phyloP scores from a whole-genome alignment of 345 rosid genomes.

The Mangifera indica region DNA sequence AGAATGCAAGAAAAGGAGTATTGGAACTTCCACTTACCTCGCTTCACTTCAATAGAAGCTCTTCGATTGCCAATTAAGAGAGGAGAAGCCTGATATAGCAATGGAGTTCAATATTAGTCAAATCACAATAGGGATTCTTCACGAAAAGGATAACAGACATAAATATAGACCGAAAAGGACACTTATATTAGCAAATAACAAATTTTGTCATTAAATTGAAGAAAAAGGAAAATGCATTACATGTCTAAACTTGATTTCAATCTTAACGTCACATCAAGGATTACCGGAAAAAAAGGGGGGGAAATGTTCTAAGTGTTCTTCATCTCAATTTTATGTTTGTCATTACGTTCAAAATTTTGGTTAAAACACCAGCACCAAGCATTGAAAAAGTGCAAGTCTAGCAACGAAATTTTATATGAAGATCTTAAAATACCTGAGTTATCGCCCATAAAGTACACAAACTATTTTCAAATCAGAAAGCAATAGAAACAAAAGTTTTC shows the following conservation, averaged over 20 bases:
- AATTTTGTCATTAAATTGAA: background rate
- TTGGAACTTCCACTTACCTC: conserved; percentile 40
- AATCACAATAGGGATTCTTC: background rate
- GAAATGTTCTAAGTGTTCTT: background rate
- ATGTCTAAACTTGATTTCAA: background rate
- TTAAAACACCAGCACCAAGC: background rate
- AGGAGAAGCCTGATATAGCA: conserved; percentile 41
- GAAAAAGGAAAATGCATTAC: background rate
- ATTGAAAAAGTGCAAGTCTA: background rate
- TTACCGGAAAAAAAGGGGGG: background rate
- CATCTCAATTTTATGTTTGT: background rate
- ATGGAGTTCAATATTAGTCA: conserved; percentile 6
- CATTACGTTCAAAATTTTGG: background rate
- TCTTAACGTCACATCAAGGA: background rate
- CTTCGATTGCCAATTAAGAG: conserved; percentile 54
- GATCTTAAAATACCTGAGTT: background rate
- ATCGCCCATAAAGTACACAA: background rate
- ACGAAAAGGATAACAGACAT: no score
- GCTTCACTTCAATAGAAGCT: conserved; percentile 74
- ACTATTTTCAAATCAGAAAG: background rate
- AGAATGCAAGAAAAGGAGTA: background rate
- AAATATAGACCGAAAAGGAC: no score
- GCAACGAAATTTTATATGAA: background rate
- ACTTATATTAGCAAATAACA: background rate
- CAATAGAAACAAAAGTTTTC: background rate